A percentile compares a stretch with the other conserved stretches of the same genome.
Conservation (phyloP, 305 asterid species). For the Fraxinus sp. region DNA sequence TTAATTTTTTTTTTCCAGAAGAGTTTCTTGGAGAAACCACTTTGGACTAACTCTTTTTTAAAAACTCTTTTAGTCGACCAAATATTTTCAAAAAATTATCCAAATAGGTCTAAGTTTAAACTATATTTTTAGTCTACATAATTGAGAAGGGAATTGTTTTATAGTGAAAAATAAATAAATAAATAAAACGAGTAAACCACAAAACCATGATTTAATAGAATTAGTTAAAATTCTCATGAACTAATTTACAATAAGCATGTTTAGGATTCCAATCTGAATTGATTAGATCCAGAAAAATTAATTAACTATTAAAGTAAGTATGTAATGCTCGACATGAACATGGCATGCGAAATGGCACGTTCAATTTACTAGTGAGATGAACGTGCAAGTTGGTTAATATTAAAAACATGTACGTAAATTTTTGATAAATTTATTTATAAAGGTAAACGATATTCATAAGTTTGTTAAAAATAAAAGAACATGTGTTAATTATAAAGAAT, state of each 20-base stretch:
- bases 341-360: too few relatives aligned
- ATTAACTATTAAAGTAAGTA: background rate
- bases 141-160: background rate
- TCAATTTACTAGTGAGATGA: background rate
- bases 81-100: background rate
- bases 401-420: too few relatives aligned
- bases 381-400: too few relatives aligned
- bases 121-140: background rate
- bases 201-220: background rate
- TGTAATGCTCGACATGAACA: too few relatives aligned
- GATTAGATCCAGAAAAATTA: background rate
- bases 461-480: too few relatives aligned
- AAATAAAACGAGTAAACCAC: background rate
- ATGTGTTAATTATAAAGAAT: too few relatives aligned
- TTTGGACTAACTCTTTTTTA: background rate
- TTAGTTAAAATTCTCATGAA: background rate
- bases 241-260: background rate
- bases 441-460: too few relatives aligned
- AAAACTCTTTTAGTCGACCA: background rate
- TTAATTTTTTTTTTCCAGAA: too few relatives aligned
- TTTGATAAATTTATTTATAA: too few relatives aligned
- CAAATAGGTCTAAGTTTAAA: background rate
- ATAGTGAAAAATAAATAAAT: too few relatives aligned
- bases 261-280: background rate
- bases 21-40: background rate